A percentile compares a stretch with the other conserved stretches of the same genome.
Evolutionary conservation across 2,329 filamentous ascomycete species (phyloP).

Genomic region (Sclerotiophoma versabilis): DNA sequence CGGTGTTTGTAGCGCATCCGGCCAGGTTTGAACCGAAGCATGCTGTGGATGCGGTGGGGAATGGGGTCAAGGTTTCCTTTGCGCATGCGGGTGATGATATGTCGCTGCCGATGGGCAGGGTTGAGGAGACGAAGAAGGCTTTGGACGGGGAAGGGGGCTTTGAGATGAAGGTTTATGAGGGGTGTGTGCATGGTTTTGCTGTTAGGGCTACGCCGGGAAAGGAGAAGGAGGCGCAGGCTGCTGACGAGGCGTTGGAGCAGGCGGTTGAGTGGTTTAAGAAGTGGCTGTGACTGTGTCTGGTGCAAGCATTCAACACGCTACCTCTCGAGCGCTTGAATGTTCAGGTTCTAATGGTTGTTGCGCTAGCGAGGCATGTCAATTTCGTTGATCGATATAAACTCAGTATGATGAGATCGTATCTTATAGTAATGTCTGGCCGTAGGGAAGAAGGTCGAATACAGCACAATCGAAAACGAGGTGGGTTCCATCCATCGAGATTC

Average conservation of each 20-base stretch:
- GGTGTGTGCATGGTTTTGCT: conserved; percentile 33
- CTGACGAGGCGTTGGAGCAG: conserved; percentile 34
- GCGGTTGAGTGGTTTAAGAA: conserved; percentile 34
- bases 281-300: conserved; percentile 25
- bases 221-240: conserved; percentile 24
- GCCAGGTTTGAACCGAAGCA: conserved; percentile 7
- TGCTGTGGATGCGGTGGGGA: background rate
- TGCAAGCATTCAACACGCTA: too few species aligned
- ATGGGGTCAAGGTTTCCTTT: conserved; percentile 9
- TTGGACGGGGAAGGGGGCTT: conserved; percentile 25
- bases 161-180: conserved; percentile 30
- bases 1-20: conserved; percentile 30
- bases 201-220: conserved; percentile 30
- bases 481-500: too few species aligned
- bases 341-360: too few species aligned
- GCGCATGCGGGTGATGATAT: conserved; percentile 30
- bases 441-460: too few species aligned
- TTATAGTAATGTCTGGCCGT: too few species aligned
- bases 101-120: conserved; percentile 17
- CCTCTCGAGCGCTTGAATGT: too few species aligned
- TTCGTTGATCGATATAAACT: too few species aligned
- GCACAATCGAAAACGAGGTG: too few species aligned
- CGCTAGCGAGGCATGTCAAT: too few species aligned
- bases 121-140: conserved; percentile 24
- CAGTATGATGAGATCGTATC: too few species aligned